These are phyloP conservation scores for Pythium plurisporium DNA, from an alignment of 352 stramenopile species.

Conservation along the genomic window DNA sequence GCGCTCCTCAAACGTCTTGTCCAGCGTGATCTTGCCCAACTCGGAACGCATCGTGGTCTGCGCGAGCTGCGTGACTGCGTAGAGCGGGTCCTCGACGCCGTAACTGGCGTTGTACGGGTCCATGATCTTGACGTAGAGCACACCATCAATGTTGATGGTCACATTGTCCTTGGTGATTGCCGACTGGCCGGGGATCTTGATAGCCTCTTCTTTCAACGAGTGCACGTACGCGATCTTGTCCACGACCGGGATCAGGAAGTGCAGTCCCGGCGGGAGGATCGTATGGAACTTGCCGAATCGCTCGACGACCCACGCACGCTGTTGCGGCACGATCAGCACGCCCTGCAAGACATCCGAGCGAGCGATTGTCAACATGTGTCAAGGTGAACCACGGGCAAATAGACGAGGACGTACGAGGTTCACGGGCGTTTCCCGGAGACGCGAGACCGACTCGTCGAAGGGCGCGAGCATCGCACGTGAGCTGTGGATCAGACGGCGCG, in stretches of 20 bases:
- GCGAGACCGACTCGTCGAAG: slow-evolving; percentile 21
- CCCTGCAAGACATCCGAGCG: slow-evolving; percentile 44
- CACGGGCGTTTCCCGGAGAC: slow-evolving; percentile 21
- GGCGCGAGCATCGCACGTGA: slow-evolving; percentile 15
- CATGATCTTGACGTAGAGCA: slow-evolving; percentile 91
- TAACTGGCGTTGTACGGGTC: slow-evolving; percentile 89
- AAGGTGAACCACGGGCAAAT: not conserved
- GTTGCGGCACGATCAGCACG: slow-evolving; percentile 84
- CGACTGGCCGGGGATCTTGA: slow-evolving; percentile 88
- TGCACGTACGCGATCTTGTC: slow-evolving; percentile 90
- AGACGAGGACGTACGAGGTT: slow-evolving; percentile 17
- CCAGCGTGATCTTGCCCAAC: slow-evolving; percentile 90
- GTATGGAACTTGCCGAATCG: slow-evolving; percentile 90
- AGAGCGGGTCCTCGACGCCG: slow-evolving; percentile 84
- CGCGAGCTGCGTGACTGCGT: slow-evolving; percentile 88
- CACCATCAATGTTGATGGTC: slow-evolving; percentile 89
- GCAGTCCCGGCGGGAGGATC: slow-evolving; percentile 78
- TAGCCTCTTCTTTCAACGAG: slow-evolving; percentile 89
- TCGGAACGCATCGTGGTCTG: slow-evolving; percentile 92
- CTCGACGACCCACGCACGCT: slow-evolving; percentile 88
- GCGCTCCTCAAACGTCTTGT: slow-evolving; percentile 92
- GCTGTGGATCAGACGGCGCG: slow-evolving; percentile 21
- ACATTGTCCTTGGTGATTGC: slow-evolving; percentile 92
- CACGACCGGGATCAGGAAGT: slow-evolving; percentile 89
- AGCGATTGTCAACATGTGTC: too few species aligned